Percentiles rank a stretch among this genome's conserved stretches.
Conservation (phyloP, 345 rosid species). For the Nephelium lappaceum region DNA sequence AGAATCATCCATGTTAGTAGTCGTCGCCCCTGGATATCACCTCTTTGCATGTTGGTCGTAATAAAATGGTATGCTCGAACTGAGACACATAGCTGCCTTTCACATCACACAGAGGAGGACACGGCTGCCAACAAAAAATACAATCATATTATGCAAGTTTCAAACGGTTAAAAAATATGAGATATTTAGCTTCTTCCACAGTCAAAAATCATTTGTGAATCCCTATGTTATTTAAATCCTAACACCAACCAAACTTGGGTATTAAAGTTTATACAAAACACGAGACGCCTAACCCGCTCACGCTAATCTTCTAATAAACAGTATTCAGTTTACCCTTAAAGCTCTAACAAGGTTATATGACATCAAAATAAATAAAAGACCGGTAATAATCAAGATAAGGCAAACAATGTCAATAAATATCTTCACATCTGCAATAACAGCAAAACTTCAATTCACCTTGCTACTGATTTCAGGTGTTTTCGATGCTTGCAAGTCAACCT, state of each 20-base stretch:
- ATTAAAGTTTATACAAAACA: not conserved
- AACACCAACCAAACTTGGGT: too few species aligned
- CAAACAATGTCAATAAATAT: not conserved
- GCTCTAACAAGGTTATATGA: not conserved
- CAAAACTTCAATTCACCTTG: not conserved
- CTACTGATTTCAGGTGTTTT: not conserved
- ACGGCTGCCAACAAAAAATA: constrained; percentile 57
- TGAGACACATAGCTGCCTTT: constrained; percentile 95
- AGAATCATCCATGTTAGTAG: constrained; percentile 42
- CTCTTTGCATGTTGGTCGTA: constrained; percentile 97
- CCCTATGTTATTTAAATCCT: not conserved
- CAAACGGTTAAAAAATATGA: too few species aligned
- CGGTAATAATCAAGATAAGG: not conserved
- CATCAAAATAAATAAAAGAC: not conserved
- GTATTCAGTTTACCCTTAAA: not conserved
- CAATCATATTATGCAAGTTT: not conserved
- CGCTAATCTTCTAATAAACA: not conserved
- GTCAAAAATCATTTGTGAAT: not conserved
- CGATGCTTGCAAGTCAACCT: not conserved
- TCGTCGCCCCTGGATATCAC: constrained; percentile 90
- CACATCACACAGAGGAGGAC: constrained; percentile 83
- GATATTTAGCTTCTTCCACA: not conserved
- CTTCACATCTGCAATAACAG: not conserved
- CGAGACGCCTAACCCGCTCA: not conserved
- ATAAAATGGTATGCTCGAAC: constrained; percentile 86